A percentile compares a stretch with the other conserved stretches of the same genome.
phyloP scores from a whole-genome alignment of 805 yeast genomes.

The Scheffersomyces spartinae region DNA sequence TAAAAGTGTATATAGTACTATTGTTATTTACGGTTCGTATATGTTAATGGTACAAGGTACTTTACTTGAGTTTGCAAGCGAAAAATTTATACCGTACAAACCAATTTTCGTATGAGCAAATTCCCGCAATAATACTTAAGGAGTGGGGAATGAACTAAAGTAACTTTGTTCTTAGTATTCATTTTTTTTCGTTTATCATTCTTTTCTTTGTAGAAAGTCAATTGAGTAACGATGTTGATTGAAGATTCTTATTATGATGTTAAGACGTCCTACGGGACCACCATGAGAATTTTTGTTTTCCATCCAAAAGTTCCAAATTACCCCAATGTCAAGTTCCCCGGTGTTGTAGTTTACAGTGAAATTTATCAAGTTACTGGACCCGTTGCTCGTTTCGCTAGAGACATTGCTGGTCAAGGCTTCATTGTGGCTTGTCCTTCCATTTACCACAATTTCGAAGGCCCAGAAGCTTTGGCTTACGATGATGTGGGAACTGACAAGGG shows the following conservation, averaged over 20 bases:
- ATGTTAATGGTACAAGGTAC: no score
- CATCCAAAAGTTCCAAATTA: constrained; percentile 62
- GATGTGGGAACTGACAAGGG: constrained; percentile 67
- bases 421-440: constrained; percentile 72
- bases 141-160: no score
- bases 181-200: not conserved
- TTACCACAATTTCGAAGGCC: constrained; percentile 61
- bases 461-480: constrained; percentile 59
- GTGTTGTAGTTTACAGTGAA: constrained; percentile 68
- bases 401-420: constrained; percentile 70
- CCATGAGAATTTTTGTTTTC: constrained; percentile 52
- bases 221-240: no score
- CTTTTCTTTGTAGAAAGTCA: not conserved
- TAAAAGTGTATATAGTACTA: no score
- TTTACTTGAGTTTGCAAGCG: no score
- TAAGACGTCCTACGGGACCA: constrained; percentile 51
- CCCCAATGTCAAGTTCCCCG: constrained; percentile 75
- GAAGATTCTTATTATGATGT: constrained; percentile 57
- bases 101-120: no score
- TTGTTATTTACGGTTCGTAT: no score
- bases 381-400: constrained; percentile 64
- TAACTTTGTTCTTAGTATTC: no score
- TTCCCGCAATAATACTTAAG: no score
- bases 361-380: constrained; percentile 81
- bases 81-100: no score